Conservation (phyloP, 1,284 basidiomycete genomes). For the Tranzscheliella williamsii region DNA sequence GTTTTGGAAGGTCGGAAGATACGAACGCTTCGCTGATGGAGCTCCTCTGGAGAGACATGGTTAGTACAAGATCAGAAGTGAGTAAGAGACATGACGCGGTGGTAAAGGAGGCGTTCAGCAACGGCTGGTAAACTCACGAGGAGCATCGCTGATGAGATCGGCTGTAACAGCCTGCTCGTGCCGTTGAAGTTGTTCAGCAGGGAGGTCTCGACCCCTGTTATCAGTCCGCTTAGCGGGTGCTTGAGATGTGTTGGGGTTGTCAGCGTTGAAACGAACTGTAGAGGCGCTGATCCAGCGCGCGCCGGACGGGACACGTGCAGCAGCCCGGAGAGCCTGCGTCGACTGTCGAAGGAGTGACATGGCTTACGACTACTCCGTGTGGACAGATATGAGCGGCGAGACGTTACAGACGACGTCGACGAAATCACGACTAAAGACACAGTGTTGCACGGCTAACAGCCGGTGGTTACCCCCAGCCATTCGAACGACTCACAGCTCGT, state of each 20-base stretch:
- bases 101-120: too few species aligned
- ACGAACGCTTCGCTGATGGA: constrained; percentile 82
- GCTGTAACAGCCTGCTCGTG: constrained; percentile 36
- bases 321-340: constrained; percentile 30
- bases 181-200: constrained; percentile 45
- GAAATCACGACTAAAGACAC: too few species aligned
- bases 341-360: constrained; percentile 31
- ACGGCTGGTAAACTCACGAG: too few species aligned
- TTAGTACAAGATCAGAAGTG: background rate
- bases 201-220: constrained; percentile 34
- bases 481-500: too few species aligned
- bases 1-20: constrained; percentile 93
- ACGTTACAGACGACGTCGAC: too few species aligned
- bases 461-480: too few species aligned
- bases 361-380: too few species aligned
- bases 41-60: constrained; percentile 67
- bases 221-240: constrained; percentile 21
- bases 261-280: constrained; percentile 18
- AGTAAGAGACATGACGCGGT: too few species aligned
- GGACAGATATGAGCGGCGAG: too few species aligned
- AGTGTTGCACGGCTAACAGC: too few species aligned
- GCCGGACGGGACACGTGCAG: constrained; percentile 19
- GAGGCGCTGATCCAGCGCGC: constrained; percentile 35
- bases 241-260: constrained; percentile 24
- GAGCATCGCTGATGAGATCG: constrained; percentile 48